Base-by-base conservation (phyloP, 2,329 filamentous ascomycete species). In the Colletotrichum musae region DNA sequence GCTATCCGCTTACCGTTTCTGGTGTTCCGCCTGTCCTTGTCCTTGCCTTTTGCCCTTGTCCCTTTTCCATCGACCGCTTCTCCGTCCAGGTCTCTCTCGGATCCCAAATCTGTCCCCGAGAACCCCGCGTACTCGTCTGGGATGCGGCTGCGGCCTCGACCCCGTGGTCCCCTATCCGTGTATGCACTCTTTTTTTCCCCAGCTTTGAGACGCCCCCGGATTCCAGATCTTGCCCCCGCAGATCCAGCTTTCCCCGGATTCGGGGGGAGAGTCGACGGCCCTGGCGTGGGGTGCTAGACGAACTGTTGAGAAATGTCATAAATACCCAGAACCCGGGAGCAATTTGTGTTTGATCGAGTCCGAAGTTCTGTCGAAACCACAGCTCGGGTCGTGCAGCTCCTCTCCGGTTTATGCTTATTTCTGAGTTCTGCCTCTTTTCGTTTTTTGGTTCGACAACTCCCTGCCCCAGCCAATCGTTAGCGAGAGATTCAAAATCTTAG, bases 141-240 rank as follows among this genome's bases (percentile, higher is more conserved):
- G 21, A 32, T 41, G 36, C 21, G 7, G 67, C 26, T 56, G 39
- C 18, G 36, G 26, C n/a, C 26, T 66, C n/a, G 52, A 26, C 24
- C 32, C 32, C 32, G 32, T 36, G 32, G 32, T 36, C 32, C 32
- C 32, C 32, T 36, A 36, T 36, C 32, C 32, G 32, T 32, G 10
- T 54, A n/a, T 47, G 12, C 18, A 7, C 48, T 21, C 24, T 41
- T 21, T 39, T 39, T 60, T 39, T 65, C 56, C 54, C 67, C 57
- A 61, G 56, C 36, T 54, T 52, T 24, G 28, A 13, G 15, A 18
- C 21, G 9, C 16, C 61, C 21, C 51, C 67, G 67, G 67, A 61
- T 67, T 41, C 57, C 52, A 70, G 21, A 70, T 70, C 24, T 66
- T 67, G 67, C 6, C 56, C 66, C 56, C 56, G 67, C 57, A 47